These are phyloP conservation scores for Alternaria conjuncta DNA, from an alignment of 2,329 filamentous ascomycete genomes.

Conservation along the genomic window DNA sequence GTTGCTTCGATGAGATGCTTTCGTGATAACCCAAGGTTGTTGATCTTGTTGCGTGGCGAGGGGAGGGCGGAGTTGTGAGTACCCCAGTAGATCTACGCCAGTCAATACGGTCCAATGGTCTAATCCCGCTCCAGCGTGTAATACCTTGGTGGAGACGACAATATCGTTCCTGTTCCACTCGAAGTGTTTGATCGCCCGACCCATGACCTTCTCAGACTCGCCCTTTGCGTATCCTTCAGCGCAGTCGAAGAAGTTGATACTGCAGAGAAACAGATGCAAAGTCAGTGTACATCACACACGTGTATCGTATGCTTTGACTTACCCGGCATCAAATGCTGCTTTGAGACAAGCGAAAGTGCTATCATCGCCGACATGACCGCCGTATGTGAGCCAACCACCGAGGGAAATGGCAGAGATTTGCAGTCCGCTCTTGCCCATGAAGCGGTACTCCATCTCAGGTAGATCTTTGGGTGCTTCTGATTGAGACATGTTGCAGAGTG, in stretches of 20 bases:
- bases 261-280: background rate
- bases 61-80: constrained; percentile 54
- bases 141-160: constrained; percentile 64
- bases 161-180: constrained; percentile 65
- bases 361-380: constrained; percentile 72
- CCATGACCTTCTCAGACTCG: constrained; percentile 62
- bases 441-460: constrained; percentile 71
- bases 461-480: constrained; percentile 29
- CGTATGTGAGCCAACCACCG: constrained; percentile 70
- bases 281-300: background rate
- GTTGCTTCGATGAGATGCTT: constrained; percentile 75
- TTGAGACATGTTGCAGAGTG: constrained; percentile 3
- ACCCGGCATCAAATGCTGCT: constrained; percentile 60
- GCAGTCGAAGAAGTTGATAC: constrained; percentile 68
- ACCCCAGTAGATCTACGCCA: constrained; percentile 68
- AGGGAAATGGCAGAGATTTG: constrained; percentile 77
- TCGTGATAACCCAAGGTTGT: constrained; percentile 70
- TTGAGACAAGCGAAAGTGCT: constrained; percentile 63
- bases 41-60: constrained; percentile 63
- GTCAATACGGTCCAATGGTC: background rate
- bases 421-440: constrained; percentile 73
- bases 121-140: no score
- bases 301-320: background rate
- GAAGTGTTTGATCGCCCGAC: constrained; percentile 63
- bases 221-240: constrained; percentile 62